Base-by-base conservation (phyloP, 495 filamentous ascomycete species). In the Aspergillus indologenus region DNA sequence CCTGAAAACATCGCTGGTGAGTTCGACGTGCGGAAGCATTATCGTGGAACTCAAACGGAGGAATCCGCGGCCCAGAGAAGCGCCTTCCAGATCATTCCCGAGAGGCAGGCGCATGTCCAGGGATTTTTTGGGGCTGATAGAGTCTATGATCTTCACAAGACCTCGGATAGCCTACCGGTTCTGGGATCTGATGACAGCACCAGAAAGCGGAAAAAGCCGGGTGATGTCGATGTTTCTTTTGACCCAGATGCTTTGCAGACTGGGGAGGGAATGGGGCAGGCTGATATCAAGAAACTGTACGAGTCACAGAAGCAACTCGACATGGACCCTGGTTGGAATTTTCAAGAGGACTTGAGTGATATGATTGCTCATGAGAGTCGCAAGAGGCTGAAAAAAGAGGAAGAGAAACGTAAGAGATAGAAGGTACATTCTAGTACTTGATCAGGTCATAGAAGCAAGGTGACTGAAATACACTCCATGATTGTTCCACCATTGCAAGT, bases 81-180 rank as follows among this genome's bases (percentile, higher is more conserved):
- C 44, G 90, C 94, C 11, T 95, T 94, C 70, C 92, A 91, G 51
- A 89, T 98, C 50, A 81, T 98, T 15, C 91, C 92, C 3, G 94
- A 98, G 76, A 87, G 88, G 59, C 84, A 89, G 67, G 84, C 90
- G 19, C 83, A 86, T 50, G 84, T 90, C 17, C 88, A 93, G 60
- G 94, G 94, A 45, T 98, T 98, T 80, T 98, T 98, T 68, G 94
- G 94, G 43, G 90, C 91, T 58, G 94, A 98, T 63, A 87, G 89
- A 64, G 87, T 87, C 15, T 98, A 98, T 72, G 91, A 98, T 74
- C 82, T 98, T 48, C 82, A 81, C 50, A 66, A 72, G 44, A 64
- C 79, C 53, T 69, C 79, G 18, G 69, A 71, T 18, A 78, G 81
- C 61, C 69, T 87, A 21, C 87, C 88, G 19, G 82, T 94, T 11